Conservation (phyloP, 352 stramenopile genomes). For the Phytopythium vexans region DNA sequence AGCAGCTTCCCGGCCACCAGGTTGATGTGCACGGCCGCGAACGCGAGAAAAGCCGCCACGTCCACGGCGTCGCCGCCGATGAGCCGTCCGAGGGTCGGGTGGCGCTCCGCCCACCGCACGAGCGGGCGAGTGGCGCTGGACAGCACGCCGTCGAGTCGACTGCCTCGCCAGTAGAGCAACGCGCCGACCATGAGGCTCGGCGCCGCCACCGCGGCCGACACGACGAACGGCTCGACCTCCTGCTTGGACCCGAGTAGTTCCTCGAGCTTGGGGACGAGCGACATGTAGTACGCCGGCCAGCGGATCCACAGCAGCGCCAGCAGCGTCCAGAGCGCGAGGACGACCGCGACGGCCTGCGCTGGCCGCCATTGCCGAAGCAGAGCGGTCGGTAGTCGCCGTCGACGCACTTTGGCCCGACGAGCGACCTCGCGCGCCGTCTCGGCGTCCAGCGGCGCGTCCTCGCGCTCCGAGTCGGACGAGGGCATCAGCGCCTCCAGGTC, state of each 20-base stretch:
- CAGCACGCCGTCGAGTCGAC: constrained; percentile 1
- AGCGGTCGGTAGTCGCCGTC: too few relatives aligned
- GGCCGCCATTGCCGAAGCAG: too few relatives aligned
- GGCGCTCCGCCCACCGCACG: constrained; percentile 22
- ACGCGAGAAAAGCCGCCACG: constrained; percentile 30
- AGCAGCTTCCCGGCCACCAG: constrained; percentile 60
- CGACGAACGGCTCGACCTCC: constrained; percentile 44
- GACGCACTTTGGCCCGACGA: too few relatives aligned
- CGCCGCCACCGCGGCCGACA: constrained; percentile 28
- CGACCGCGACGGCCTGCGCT: too few relatives aligned
- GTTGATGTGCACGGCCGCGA: constrained; percentile 59
- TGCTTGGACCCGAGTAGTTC: constrained; percentile 26
- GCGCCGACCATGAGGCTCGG: constrained; percentile 33
- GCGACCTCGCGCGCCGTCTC: too few relatives aligned
- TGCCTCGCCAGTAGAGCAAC: constrained; percentile 39
- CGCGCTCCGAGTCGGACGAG: constrained; percentile 13
- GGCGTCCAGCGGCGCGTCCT: constrained; percentile 3
- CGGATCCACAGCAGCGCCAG: constrained; percentile 41
- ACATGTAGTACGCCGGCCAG: constrained; percentile 40
- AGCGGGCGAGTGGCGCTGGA: constrained; percentile 1
- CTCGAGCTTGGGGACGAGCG: constrained; percentile 23
- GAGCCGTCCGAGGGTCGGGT: constrained; percentile 14
- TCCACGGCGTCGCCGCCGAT: constrained; percentile 48
- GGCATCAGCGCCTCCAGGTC: constrained; percentile 11
- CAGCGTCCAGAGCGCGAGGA: constrained; percentile 27